Base-by-base conservation (phyloP, 2,329 filamentous ascomycete genomes). In the Aspergillus costaricaensis region DNA sequence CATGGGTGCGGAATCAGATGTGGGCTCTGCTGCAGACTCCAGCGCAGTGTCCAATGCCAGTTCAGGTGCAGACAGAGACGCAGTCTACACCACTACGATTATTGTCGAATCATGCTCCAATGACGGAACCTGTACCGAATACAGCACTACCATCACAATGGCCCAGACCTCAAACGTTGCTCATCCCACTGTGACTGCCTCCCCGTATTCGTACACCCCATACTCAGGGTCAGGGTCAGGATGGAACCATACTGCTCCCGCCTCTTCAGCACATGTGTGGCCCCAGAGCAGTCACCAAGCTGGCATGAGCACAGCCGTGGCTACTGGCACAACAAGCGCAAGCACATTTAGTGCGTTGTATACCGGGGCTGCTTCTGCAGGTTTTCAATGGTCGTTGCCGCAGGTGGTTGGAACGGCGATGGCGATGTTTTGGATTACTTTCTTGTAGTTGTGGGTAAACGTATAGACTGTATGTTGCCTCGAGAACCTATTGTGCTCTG, bases 61-160 rank as follows among this genome's bases (percentile, higher is more conserved):
- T 12, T 23, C 17, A 10, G 32, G 32, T 7, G 36, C 32, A 41
- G 30, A n/a, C 9, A n/a, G 6, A n/a, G 23, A 21, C 19, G n/a
- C 41, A 21, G 9, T 23, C 15, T 53, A 53, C 50, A 53, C 50
- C 5, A 44, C 59, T 23, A 61, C 57, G 65, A 70, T 68, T 32
- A 41, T 19, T 5, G 21, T 53, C 5, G 50, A 53, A 5, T 61
- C 58, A 15, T 48, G 56, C 52, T 71, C 69, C 17, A 65, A 65
- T 43, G 62, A 60, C 21, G 64, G 62, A 21, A 63, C 61, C 14
- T 70, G 57, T 14, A 36, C 50, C 2, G 14, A 17, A 21, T 65
- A 59, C n/a, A 32, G 38, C 48, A 65, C 19, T 4, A 68, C 67
- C 19, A 66, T 53, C 32, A 65, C 61, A 8, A 72, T 67, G 4